phyloP scores from a whole-genome alignment of 257 asterid species.

The Ligustrum vulgare region DNA sequence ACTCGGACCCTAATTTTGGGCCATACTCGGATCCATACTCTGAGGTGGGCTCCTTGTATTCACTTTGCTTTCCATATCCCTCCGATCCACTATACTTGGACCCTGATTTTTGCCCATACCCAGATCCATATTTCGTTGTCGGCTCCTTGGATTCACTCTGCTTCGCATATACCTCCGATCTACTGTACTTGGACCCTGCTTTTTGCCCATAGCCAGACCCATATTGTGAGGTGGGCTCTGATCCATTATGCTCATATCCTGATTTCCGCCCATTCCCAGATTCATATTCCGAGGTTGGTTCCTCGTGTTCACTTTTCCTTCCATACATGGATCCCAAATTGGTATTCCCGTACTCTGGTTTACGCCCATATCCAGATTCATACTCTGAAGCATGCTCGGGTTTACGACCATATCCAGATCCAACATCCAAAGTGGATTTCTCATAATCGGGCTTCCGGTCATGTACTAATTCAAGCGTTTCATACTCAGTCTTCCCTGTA shows the following conservation, averaged over 20 bases:
- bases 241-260: too few species aligned
- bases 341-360: not conserved
- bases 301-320: constrained; percentile 28
- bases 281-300: constrained; percentile 22
- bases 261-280: constrained; percentile 14
- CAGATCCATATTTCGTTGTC: too few species aligned
- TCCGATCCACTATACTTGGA: constrained; percentile 18
- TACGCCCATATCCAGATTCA: constrained; percentile 16
- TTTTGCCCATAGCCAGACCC: constrained; percentile 17
- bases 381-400: constrained; percentile 19
- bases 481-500: constrained; percentile 7
- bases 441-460: constrained; percentile 30
- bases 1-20: too few species aligned
- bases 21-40: constrained; percentile 24
- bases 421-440: constrained; percentile 31
- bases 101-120: constrained; percentile 19
- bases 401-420: constrained; percentile 44
- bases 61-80: constrained; percentile 32
- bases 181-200: too few species aligned
- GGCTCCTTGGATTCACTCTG: too few species aligned
- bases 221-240: constrained; percentile 21
- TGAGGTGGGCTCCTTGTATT: constrained; percentile 24
- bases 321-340: constrained; percentile 39
- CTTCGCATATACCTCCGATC: too few species aligned
- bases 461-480: constrained; percentile 10